Conservation (phyloP, 225 moss, liverwort and hornwort genomes). For the Neckera pumila region DNA sequence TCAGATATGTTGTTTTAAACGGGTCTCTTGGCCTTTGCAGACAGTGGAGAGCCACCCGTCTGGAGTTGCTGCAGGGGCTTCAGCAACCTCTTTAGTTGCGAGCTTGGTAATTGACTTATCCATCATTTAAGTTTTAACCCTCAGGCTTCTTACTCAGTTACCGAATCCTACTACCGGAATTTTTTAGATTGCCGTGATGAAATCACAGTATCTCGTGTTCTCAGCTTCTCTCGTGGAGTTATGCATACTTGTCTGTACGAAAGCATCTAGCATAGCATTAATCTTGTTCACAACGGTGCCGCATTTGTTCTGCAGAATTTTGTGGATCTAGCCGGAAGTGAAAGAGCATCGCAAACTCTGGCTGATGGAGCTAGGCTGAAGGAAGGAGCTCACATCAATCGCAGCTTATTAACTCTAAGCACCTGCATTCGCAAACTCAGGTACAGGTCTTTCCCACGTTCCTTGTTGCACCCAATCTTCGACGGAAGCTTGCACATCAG, state of each 20-base stretch:
- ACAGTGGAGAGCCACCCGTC: constrained; percentile 82
- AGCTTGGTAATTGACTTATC: constrained; percentile 45
- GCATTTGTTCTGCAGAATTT: constrained; percentile 49
- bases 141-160: neutral
- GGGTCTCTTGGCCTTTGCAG: constrained; percentile 18
- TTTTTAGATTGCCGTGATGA: neutral
- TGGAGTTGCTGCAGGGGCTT: constrained; percentile 39
- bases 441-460: neutral
- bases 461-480: neutral
- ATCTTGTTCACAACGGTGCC: neutral
- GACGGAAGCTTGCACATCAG: neutral
- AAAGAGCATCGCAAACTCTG: constrained; percentile 89
- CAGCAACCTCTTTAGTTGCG: constrained; percentile 73
- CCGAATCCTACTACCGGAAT: neutral
- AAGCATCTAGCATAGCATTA: neutral
- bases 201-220: neutral
- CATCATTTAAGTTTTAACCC: too few relatives aligned
- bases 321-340: constrained; percentile 97
- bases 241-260: too few relatives aligned
- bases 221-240: neutral
- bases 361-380: constrained; percentile 89
- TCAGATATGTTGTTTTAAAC: neutral
- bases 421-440: constrained; percentile 98
- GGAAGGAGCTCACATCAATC: constrained; percentile 96
- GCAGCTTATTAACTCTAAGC: constrained; percentile 87